Evolutionary conservation across 495 filamentous ascomycete genomes (phyloP).

Genomic region (Schizothecium vesticola): DNA sequence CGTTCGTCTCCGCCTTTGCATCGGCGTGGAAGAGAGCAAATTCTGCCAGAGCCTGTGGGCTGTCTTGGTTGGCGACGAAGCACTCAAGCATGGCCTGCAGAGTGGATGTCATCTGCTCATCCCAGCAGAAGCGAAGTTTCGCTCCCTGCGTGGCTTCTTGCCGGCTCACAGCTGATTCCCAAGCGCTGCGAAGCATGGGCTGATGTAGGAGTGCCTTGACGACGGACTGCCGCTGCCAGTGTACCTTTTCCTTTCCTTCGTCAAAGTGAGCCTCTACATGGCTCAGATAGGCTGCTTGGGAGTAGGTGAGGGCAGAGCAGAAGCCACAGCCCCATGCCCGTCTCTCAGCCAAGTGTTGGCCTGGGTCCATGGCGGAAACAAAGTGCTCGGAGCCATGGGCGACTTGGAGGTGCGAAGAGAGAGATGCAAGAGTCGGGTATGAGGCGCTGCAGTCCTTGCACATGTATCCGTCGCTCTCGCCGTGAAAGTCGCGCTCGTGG

Average conservation of each 20-base stretch:
- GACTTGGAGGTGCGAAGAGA: slow-evolving; percentile 6
- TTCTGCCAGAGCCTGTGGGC: not conserved
- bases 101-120: not conserved
- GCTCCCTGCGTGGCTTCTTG: slow-evolving; percentile 12
- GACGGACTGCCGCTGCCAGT: slow-evolving; percentile 24
- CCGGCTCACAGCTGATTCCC: slow-evolving; percentile 13
- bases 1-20: not conserved
- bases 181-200: slow-evolving; percentile 14
- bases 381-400: slow-evolving; percentile 4
- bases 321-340: slow-evolving; percentile 28
- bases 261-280: slow-evolving; percentile 24
- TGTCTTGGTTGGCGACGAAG: not conserved
- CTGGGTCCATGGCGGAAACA: not conserved
- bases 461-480: slow-evolving; percentile 3
- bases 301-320: slow-evolving; percentile 12
- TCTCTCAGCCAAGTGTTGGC: not conserved
- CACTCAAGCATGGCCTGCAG: not conserved
- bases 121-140: slow-evolving; percentile 18
- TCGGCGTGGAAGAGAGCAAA: not conserved
- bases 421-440: slow-evolving; percentile 2
- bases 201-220: slow-evolving; percentile 23
- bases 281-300: slow-evolving; percentile 17
- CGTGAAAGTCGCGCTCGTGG: slow-evolving; percentile 20
- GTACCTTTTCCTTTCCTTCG: slow-evolving; percentile 10
- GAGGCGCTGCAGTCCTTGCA: slow-evolving; percentile 14